These are phyloP conservation scores for Sporothrix variecibatus DNA, from an alignment of 2,329 filamentous ascomycete genomes.

Conservation along the genomic window DNA sequence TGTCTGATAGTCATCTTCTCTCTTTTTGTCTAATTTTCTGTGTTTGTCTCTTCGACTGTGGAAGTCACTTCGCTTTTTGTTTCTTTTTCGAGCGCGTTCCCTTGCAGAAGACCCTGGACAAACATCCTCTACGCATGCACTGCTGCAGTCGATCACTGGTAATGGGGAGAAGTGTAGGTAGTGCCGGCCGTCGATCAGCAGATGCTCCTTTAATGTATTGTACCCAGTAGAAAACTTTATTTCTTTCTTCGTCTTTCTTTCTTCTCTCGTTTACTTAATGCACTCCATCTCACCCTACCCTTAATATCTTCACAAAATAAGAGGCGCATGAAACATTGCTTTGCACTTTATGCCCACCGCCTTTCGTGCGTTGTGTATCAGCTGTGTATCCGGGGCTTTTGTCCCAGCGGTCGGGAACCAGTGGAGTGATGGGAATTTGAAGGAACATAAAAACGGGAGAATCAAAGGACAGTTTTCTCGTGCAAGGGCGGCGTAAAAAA, in stretches of 20 bases:
- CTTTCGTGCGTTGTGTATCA: neutral
- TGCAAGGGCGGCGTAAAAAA: neutral
- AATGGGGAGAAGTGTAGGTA: neutral
- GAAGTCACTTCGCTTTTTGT: neutral
- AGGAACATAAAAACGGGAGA: neutral
- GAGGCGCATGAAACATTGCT: neutral
- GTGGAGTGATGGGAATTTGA: neutral
- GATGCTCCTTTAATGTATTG: neutral
- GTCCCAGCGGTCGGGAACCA: neutral
- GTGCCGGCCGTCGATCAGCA: neutral
- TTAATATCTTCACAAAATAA: neutral
- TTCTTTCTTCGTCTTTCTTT: neutral
- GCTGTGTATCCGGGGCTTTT: neutral
- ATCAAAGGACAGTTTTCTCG: neutral
- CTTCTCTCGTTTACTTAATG: neutral
- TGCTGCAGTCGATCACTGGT: neutral
- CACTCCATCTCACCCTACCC: neutral
- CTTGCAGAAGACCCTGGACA: neutral
- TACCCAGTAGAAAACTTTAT: neutral
- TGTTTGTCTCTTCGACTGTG: neutral
- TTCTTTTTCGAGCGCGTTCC: slow-evolving; percentile 8
- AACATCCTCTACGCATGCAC: neutral
- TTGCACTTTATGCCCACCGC: neutral
- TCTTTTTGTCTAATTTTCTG: neutral
- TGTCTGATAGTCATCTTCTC: slow-evolving; percentile 1